Evolutionary conservation across 139 green algal genomes (phyloP), one percentile per base, ranked within the genome.

Genomic region (Coelastrella sp.): DNA sequence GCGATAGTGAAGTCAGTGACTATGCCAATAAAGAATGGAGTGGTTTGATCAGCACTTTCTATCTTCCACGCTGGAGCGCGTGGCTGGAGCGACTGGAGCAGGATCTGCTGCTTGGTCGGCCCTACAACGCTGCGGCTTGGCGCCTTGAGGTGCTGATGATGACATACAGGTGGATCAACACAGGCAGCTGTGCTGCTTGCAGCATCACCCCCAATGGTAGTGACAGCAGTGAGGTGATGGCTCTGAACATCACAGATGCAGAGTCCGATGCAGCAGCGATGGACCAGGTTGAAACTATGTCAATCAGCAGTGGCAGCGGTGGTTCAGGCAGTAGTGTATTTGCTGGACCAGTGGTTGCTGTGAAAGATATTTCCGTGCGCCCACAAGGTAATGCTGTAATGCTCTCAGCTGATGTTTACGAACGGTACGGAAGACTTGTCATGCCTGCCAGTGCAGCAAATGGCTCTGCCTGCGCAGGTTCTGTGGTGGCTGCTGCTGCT

Each of bases 1-100:
- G 79, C 19, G 79, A 85, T 5, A 85, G 79, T 32, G 79, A 86
- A 62, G 59, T 92, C 41, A 83, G 83, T 34, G 89, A 90, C 59
- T 92, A 92, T 32, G 89, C 89, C 34, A 92, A 90, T 51, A 84
- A 63, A 21, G 79, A 92, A 73, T 92, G 86, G 89, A 50, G 60
- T 23, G 89, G 89, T 64, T 72, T 92, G 7, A 86, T 92, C 5
- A 13, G 35, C 34, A 75, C 17, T 41, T 92, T 88, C 79, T 92
- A 92, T 45, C 57, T 50, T 43, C 76, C 67, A 48, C 87, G 88
- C 75, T 92, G 89, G 89, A 15, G 30, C 34, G 40, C 77, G 8
- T 92, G 86, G 86, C 71, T 92, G 68, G 30, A 43, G 21, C 69
- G 86, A 63, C 84, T 90, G 67, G 41, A 83, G 72, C 34, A 48